Percentiles rank a stretch among this genome's conserved stretches.
Conservation (phyloP, 1,284 basidiomycete genomes). For the Mycena citricolor region DNA sequence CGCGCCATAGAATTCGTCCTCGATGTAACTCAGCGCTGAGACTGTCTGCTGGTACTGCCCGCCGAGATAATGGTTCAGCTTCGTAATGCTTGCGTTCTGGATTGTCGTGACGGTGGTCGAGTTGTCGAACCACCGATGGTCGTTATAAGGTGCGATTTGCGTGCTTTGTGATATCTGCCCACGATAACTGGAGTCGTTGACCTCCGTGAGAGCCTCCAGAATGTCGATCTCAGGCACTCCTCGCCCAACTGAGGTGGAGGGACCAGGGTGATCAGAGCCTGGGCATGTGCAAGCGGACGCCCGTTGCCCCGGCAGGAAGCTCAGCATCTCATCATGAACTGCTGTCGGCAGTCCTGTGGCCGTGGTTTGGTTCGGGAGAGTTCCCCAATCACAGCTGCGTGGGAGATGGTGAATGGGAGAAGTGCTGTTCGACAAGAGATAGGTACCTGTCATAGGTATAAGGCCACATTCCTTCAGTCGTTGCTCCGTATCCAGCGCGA, state of each 20-base stretch:
- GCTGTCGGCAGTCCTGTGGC: conserved; percentile 50
- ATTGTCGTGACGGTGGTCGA: conserved; percentile 45
- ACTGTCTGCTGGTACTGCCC: conserved; percentile 68
- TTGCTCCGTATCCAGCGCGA: conserved; percentile 70
- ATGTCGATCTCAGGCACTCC: conserved; percentile 87
- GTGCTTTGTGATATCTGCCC: conserved; percentile 65
- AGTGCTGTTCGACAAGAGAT: conserved; percentile 82
- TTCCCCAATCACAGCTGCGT: conserved; percentile 79
- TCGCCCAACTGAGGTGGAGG: conserved; percentile 72
- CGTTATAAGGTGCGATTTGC: conserved; percentile 69
- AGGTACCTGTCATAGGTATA: conserved; percentile 76
- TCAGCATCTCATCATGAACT: conserved; percentile 48
- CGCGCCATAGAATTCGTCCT: conserved; percentile 46
- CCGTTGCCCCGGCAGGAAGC: conserved; percentile 76
- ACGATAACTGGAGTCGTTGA: conserved; percentile 13
- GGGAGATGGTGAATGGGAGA: conserved; percentile 75
- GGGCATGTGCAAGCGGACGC: conserved; percentile 83
- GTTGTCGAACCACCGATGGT: conserved; percentile 53
- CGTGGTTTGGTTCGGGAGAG: conserved; percentile 75
- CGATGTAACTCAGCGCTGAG: conserved; percentile 52
- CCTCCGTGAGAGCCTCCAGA: conserved; percentile 20
- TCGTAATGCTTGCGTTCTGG: conserved; percentile 45
- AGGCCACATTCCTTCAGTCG: conserved; percentile 70
- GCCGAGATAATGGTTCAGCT: conserved; percentile 66
- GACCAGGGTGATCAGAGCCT: conserved; percentile 81